phyloP scores from a whole-genome alignment of 2,329 filamentous ascomycete genomes.

The Xylaria arbuscula region DNA sequence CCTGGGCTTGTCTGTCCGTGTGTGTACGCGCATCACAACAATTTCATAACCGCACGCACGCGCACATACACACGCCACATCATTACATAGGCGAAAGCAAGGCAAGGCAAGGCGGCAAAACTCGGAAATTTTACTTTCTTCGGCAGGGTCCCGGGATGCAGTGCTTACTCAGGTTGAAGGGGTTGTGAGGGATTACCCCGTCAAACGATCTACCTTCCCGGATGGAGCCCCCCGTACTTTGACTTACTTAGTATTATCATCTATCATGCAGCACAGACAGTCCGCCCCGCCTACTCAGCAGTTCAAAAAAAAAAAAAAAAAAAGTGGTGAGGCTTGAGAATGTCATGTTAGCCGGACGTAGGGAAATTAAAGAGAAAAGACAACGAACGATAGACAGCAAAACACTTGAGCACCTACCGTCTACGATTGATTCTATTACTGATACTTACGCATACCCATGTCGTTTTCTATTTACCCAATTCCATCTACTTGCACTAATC shows the following conservation, averaged over 20 bases:
- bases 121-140: slow-evolving; percentile 15
- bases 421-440: background rate
- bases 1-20: background rate
- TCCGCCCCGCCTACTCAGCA: background rate
- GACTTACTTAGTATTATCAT: background rate
- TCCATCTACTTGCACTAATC: background rate
- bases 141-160: background rate
- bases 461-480: background rate
- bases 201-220: slow-evolving; percentile 16
- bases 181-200: background rate
- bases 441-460: slow-evolving; percentile 7
- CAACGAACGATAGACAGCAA: background rate
- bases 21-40: background rate
- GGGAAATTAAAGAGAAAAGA: background rate
- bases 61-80: background rate
- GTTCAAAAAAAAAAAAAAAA: background rate
- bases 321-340: background rate
- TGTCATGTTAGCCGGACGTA: slow-evolving; percentile 1
- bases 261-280: slow-evolving; percentile 4
- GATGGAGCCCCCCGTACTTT: slow-evolving; percentile 3
- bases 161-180: slow-evolving; percentile 2
- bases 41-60: background rate
- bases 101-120: background rate
- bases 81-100: slow-evolving; percentile 7
- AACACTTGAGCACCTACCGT: background rate